Percentiles rank a stretch among this genome's conserved stretches.
These are phyloP conservation scores for Rhododendron mucronatum DNA, from an alignment of 148 eudicot genomes.

Conservation along the genomic window DNA sequence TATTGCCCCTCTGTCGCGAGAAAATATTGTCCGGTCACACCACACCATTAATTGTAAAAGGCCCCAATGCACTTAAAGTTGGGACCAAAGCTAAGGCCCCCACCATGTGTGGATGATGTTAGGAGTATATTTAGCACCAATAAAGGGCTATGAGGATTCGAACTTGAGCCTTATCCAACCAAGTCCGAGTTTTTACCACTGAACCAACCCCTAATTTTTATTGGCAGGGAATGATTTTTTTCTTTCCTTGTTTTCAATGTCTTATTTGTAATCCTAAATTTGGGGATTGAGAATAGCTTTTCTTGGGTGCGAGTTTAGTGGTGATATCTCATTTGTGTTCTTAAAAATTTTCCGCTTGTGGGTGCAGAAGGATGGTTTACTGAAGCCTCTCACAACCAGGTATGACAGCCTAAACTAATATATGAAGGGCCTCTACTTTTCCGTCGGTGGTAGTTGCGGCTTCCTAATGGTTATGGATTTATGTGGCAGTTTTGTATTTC, in stretches of 20 bases:
- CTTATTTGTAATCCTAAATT: background rate
- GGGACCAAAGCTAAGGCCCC: background rate
- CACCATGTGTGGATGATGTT: too few relatives aligned
- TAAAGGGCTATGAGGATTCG: background rate
- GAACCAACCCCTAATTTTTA: background rate
- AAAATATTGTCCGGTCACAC: background rate
- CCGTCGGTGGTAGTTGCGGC: background rate
- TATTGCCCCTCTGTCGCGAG: background rate
- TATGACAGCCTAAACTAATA: constrained; percentile 11
- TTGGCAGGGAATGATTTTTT: background rate
- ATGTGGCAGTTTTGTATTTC: background rate
- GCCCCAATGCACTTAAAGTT: background rate
- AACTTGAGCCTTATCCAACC: background rate
- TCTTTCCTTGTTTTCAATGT: background rate
- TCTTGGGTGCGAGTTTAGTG: background rate
- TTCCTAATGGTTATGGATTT: background rate
- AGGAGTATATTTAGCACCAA: background rate
- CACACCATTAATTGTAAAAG: background rate
- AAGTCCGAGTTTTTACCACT: too few relatives aligned
- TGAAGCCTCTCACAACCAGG: constrained; percentile 67
- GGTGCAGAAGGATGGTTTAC: constrained; percentile 77
- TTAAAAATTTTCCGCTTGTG: background rate
- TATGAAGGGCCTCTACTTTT: background rate
- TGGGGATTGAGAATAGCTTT: background rate
- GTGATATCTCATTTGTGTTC: background rate